These are phyloP conservation scores for Rehmannia glutinosa DNA, from an alignment of 257 asterid species.

Conservation along the genomic window DNA sequence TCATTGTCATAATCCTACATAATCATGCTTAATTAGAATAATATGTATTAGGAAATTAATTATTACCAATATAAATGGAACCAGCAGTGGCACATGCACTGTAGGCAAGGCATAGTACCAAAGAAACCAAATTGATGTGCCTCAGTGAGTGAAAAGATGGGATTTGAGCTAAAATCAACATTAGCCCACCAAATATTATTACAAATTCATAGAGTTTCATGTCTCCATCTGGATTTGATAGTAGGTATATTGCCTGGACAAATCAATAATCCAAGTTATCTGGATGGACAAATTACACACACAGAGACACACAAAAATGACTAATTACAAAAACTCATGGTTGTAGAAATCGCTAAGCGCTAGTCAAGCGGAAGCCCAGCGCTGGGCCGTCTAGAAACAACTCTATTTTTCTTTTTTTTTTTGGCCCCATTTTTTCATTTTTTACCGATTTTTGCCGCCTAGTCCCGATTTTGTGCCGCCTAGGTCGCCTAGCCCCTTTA, in stretches of 20 bases:
- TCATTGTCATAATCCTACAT: neutral
- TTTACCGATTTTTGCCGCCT: no score
- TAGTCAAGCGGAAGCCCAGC: no score
- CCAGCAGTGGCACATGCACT: conserved; percentile 86
- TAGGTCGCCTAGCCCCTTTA: no score
- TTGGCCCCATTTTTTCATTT: no score
- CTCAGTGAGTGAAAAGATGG: conserved; percentile 96
- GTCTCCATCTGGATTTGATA: conserved; percentile 54
- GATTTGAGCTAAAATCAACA: conserved; percentile 81
- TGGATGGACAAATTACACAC: no score
- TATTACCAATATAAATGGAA: conserved; percentile 70
- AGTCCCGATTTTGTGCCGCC: no score
- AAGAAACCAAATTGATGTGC: conserved; percentile 77
- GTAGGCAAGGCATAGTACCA: conserved; percentile 60
- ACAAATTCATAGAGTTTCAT: conserved; percentile 66
- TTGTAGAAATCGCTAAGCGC: no score
- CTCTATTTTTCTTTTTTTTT: no score
- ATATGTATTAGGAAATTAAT: neutral
- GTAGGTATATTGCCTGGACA: conserved; percentile 61
- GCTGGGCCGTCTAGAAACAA: no score
- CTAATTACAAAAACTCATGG: no score
- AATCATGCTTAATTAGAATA: neutral
- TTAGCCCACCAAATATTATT: conserved; percentile 68
- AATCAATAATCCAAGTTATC: neutral
- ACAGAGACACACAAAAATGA: no score